Base-by-base conservation (phyloP, 2,329 filamentous ascomycete species). In the Colletotrichum sp. region DNA sequence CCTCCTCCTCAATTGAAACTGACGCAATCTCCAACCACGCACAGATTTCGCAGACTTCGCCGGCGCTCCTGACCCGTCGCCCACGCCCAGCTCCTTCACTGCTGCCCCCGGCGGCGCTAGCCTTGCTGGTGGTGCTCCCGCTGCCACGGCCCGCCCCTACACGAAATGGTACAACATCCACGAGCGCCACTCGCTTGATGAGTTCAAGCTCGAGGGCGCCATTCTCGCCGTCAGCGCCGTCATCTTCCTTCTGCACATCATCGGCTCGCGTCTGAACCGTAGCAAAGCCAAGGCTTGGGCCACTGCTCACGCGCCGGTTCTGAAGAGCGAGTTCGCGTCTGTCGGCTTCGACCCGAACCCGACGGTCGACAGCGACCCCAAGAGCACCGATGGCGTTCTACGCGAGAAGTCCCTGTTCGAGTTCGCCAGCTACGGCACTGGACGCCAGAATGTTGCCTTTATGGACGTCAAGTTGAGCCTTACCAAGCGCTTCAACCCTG, bases 101-200 rank as follows among this genome's bases (percentile, higher is more conserved):
- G 84, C 88, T 65, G 84, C 85, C 63, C 85, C 88, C 60, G 86
- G 86, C 75, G 86, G 88, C 76, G 86, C 89, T 78, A 84, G 89
- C 75, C 85, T 84, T 44, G 85, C 86, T 30, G 84, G 87, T 57
- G 84, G 86, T 65, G 80, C 82, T 36, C 82, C 85, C 21, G 89
- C 90, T 76, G 88, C 87, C 60, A 88, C 89, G 60, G 85, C 84
- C 59, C 87, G 89, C 30, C 94, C 95, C 16, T 98, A 94, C 85
- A 98, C 96, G 68, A 95, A 95, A 89, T 99, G 97, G 97, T 99
- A 99, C 88, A 95, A 96, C 72, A 89, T 99, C 77, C 97, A 98
- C 90, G 96, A 99, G 90, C 95, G 97, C 82, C 93, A 96, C 82
- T 93, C 93, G 30, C 88, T 94, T 76, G 90, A 90, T 82, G 97